A percentile compares a stretch with the other conserved stretches of the same genome.
These are phyloP conservation scores for Talaromyces sp. DNA, from an alignment of 2,329 filamentous ascomycete genomes.

Conservation along the genomic window DNA sequence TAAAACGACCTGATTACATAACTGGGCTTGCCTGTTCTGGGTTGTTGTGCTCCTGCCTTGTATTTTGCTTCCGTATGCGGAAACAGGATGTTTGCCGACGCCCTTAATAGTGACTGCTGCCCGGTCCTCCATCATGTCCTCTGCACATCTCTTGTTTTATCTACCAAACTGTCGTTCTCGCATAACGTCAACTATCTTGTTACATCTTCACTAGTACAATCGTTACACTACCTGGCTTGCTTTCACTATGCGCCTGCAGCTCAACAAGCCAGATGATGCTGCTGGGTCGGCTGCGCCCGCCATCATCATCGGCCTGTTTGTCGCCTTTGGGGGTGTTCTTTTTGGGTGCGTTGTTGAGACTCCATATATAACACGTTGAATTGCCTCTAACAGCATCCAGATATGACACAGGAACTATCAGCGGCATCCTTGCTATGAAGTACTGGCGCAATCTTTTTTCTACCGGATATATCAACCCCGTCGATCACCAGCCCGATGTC, in stretches of 20 bases:
- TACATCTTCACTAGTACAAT: background rate
- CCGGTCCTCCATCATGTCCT: background rate
- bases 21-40: background rate
- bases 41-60: background rate
- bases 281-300: slow-evolving; percentile 45
- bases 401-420: slow-evolving; percentile 54
- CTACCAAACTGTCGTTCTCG: background rate
- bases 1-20: background rate
- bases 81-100: background rate
- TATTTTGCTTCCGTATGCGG: background rate
- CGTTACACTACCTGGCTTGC: background rate
- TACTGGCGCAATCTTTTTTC: slow-evolving; percentile 37
- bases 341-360: slow-evolving; percentile 45
- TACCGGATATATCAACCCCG: slow-evolving; percentile 30
- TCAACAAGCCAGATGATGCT: slow-evolving; percentile 44
- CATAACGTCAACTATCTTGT: background rate
- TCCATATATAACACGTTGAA: background rate
- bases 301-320: slow-evolving; percentile 54
- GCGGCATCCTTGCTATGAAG: slow-evolving; percentile 48
- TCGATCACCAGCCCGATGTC: slow-evolving; percentile 40
- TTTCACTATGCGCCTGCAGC: slow-evolving; percentile 36
- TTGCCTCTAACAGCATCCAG: slow-evolving; percentile 12
- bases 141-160: background rate
- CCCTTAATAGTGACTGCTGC: background rate
- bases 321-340: slow-evolving; percentile 55